Conservation (phyloP, 2,329 filamentous ascomycete genomes). For the Myriosclerotinia curreyana region DNA sequence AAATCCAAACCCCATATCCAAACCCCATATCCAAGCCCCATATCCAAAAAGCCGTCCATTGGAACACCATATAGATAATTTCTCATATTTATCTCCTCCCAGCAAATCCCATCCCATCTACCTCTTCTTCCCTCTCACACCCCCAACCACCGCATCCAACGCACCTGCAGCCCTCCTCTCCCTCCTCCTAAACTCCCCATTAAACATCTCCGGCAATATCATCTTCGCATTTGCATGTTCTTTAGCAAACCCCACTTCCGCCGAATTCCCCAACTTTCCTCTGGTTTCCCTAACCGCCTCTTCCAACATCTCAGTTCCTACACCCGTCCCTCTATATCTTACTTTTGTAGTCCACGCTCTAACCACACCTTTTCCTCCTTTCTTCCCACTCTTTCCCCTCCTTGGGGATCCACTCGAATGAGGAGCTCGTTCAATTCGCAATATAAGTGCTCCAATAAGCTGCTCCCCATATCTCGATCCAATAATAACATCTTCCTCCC, state of each 20-base stretch:
- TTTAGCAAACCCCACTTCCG: constrained; percentile 67
- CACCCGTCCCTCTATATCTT: constrained; percentile 65
- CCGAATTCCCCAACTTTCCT: constrained; percentile 65
- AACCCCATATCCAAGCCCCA: background rate
- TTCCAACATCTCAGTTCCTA: constrained; percentile 69
- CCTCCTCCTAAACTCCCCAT: constrained; percentile 55
- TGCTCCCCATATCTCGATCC: constrained; percentile 65
- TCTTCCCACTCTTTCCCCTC: constrained; percentile 37
- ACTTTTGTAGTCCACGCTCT: constrained; percentile 78
- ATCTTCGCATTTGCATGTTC: constrained; percentile 73
- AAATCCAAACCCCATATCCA: background rate
- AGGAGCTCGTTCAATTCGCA: constrained; percentile 56
- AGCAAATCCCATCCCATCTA: constrained; percentile 20
- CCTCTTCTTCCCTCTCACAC: constrained; percentile 30
- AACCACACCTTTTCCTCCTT: constrained; percentile 66
- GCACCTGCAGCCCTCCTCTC: constrained; percentile 57
- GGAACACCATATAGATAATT: background rate
- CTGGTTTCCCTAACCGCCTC: constrained; percentile 69
- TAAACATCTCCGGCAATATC: constrained; percentile 62
- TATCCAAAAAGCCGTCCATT: background rate
- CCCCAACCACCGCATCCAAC: constrained; percentile 50
- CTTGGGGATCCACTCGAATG: constrained; percentile 29
- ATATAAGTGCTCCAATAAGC: constrained; percentile 67
- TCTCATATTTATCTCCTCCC: background rate
- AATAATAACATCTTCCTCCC: constrained; percentile 55